These are phyloP conservation scores for Paxillus ammoniavirescens DNA, from an alignment of 768 basidiomycete genomes.

Conservation along the genomic window DNA sequence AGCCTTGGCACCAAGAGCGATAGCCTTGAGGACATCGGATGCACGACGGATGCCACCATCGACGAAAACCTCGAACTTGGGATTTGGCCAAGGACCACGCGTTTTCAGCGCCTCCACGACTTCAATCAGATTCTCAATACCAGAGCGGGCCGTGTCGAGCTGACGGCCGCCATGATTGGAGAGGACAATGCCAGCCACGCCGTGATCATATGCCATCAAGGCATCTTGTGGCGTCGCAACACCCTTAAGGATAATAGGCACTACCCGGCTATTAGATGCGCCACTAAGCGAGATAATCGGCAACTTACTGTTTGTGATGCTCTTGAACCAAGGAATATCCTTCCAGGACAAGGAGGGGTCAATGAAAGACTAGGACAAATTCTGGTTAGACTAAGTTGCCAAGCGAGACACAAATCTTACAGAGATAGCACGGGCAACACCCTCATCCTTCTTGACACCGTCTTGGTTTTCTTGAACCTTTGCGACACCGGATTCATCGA, in stretches of 20 bases:
- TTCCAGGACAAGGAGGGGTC: conserved; percentile 85
- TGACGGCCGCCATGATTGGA: conserved; percentile 61
- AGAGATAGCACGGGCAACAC: conserved; percentile 87
- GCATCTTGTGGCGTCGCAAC: conserved; percentile 45
- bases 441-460: conserved; percentile 72
- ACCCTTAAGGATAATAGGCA: conserved; percentile 66
- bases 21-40: conserved; percentile 48
- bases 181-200: conserved; percentile 49
- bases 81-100: conserved; percentile 14
- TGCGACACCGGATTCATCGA: conserved; percentile 47
- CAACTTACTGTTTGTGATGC: conserved; percentile 51
- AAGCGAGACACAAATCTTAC: conserved; percentile 35
- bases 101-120: conserved; percentile 12
- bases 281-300: not conserved
- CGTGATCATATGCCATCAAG: conserved; percentile 34
- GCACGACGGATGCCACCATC: conserved; percentile 51
- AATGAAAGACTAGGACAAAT: conserved; percentile 70
- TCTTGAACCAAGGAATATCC: conserved; percentile 67
- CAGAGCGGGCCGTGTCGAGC: conserved; percentile 44
- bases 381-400: not conserved
- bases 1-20: conserved; percentile 52
- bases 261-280: conserved; percentile 14
- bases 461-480: conserved; percentile 17
- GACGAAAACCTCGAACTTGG: conserved; percentile 38
- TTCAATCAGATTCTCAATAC: conserved; percentile 29